These are phyloP conservation scores for Cyclostephanos invisitatus DNA, from an alignment of 108 stramenopile species.

Conservation along the genomic window DNA sequence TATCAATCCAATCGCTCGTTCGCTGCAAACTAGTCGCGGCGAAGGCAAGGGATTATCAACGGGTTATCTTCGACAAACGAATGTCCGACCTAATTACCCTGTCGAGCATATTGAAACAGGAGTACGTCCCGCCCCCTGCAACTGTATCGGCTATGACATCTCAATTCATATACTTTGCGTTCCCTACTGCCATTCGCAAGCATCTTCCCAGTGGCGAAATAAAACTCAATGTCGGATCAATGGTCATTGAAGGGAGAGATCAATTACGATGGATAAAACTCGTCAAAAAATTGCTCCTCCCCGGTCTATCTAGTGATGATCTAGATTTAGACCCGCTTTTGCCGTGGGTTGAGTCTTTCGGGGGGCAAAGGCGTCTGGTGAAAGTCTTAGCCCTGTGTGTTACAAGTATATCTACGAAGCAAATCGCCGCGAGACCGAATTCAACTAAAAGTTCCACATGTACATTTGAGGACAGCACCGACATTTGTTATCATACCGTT, in stretches of 20 bases:
- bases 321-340: constrained; percentile 61
- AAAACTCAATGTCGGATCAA: constrained; percentile 9
- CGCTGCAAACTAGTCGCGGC: constrained; percentile 51
- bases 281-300: constrained; percentile 57
- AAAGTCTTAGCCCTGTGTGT: constrained; percentile 43
- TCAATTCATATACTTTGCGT: constrained; percentile 68
- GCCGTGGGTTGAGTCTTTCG: constrained; percentile 58
- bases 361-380: constrained; percentile 50
- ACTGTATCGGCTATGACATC: constrained; percentile 59
- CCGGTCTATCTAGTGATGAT: constrained; percentile 61
- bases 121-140: constrained; percentile 74
- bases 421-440: not conserved
- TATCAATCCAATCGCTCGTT: constrained; percentile 63
- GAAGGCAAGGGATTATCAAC: constrained; percentile 38
- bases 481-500: constrained; percentile 14
- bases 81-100: constrained; percentile 63
- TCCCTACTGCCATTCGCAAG: constrained; percentile 39
- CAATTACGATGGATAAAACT: constrained; percentile 44
- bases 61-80: constrained; percentile 50
- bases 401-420: constrained; percentile 26
- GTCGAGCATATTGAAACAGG: constrained; percentile 47
- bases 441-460: constrained; percentile 1
- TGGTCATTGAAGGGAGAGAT: constrained; percentile 45
- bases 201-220: constrained; percentile 14
- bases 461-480: not conserved